A percentile compares a stretch with the other conserved stretches of the same genome.
These are phyloP conservation scores for Hypoxylon rubiginosum DNA, from an alignment of 2,329 filamentous ascomycete genomes.

Conservation along the genomic window DNA sequence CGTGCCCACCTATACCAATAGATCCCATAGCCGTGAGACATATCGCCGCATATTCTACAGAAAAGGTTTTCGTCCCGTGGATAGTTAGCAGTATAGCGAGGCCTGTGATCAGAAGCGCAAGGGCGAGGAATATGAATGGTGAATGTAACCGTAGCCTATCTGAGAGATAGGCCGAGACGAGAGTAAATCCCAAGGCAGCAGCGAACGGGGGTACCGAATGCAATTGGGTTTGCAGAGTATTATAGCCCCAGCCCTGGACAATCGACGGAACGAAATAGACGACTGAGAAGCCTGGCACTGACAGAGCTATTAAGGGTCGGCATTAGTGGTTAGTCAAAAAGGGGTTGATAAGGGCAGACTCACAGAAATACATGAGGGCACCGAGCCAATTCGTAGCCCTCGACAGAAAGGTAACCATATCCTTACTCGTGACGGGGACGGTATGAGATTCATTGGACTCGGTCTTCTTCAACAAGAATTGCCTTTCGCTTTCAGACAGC, in stretches of 20 bases:
- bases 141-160: slow-evolving; percentile 15
- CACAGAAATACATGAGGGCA: slow-evolving; percentile 46
- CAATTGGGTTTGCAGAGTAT: slow-evolving; percentile 52
- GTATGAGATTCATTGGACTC: slow-evolving; percentile 1
- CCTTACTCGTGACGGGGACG: slow-evolving; percentile 20
- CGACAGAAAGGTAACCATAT: slow-evolving; percentile 22
- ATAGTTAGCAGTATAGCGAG: slow-evolving; percentile 34
- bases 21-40: slow-evolving; percentile 57
- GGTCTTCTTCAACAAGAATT: slow-evolving; percentile 46
- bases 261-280: slow-evolving; percentile 55
- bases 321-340: neutral
- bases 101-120: slow-evolving; percentile 25
- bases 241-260: slow-evolving; percentile 53
- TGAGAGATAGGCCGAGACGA: slow-evolving; percentile 40
- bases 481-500: slow-evolving; percentile 48
- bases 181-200: slow-evolving; percentile 53
- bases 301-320: slow-evolving; percentile 14
- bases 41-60: slow-evolving; percentile 56
- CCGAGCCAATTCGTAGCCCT: slow-evolving; percentile 32
- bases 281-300: slow-evolving; percentile 49
- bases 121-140: slow-evolving; percentile 15
- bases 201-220: slow-evolving; percentile 56
- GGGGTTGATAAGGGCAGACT: slow-evolving; percentile 13
- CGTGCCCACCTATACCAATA: slow-evolving; percentile 44
- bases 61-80: slow-evolving; percentile 47